phyloP scores from a whole-genome alignment of 305 asterid genomes.

The Ajuga reptans region DNA sequence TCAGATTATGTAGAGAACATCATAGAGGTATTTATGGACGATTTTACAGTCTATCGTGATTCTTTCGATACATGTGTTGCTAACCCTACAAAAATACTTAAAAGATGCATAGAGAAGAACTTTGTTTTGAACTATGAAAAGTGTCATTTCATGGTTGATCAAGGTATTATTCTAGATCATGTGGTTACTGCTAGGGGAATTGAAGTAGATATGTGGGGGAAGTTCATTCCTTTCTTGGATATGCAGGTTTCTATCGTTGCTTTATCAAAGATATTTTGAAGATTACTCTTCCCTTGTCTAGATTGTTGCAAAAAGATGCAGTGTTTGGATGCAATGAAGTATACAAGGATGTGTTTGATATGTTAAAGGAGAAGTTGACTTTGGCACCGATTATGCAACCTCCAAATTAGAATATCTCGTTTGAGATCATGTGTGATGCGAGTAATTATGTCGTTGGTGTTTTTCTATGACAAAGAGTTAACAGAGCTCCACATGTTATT shows the following conservation, averaged over 20 bases:
- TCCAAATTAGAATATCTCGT: neutral
- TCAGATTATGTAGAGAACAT: neutral
- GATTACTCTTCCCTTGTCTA: neutral
- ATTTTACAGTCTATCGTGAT: neutral
- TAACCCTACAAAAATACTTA: neutral
- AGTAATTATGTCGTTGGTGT: neutral
- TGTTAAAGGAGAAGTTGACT: neutral
- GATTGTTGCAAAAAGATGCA: neutral
- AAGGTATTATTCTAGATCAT: neutral
- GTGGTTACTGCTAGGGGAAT: neutral
- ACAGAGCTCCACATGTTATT: neutral
- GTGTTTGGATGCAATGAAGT: neutral
- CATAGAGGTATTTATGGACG: neutral
- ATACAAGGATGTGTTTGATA: constrained; percentile 7
- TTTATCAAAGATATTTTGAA: constrained; percentile 7
- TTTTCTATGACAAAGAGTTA: neutral
- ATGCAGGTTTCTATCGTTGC: constrained; percentile 1
- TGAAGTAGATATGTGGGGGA: constrained; percentile 10
- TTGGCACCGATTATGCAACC: neutral
- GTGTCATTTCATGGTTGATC: neutral
- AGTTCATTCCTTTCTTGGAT: neutral
- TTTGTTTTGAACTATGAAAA: neutral
- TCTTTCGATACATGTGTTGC: neutral
- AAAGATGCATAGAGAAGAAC: neutral
- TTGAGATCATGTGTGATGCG: constrained; percentile 10